Evolutionary conservation across 805 yeast genomes (phyloP).

Genomic region (Yarrowia bubula): DNA sequence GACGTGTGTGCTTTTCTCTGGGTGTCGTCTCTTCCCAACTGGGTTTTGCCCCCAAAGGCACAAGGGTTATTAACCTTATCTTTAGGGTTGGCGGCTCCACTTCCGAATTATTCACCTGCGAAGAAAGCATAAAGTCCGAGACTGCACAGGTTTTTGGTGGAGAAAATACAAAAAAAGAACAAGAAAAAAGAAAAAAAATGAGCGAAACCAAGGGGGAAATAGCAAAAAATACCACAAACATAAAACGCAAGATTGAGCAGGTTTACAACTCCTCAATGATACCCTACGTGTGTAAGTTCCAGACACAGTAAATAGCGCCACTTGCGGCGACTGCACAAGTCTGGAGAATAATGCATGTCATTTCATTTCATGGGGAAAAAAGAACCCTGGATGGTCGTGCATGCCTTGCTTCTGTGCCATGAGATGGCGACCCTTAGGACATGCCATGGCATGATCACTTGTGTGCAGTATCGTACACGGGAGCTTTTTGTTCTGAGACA

Average conservation of each 20-base stretch:
- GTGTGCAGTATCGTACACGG: background rate
- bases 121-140: background rate
- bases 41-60: conserved; percentile 12
- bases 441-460: background rate
- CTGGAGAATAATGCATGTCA: background rate
- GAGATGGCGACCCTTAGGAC: background rate
- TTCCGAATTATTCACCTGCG: background rate
- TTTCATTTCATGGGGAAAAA: background rate
- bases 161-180: background rate
- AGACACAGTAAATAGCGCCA: background rate
- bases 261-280: too few relatives aligned
- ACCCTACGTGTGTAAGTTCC: too few relatives aligned
- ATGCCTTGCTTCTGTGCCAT: background rate
- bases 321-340: background rate
- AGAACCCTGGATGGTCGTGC: background rate
- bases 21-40: background rate
- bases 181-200: background rate
- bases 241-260: too few relatives aligned
- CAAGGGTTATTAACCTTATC: background rate
- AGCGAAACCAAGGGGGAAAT: background rate
- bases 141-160: too few relatives aligned
- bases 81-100: conserved; percentile 22
- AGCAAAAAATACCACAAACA: background rate
- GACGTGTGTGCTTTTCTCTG: background rate
- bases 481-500: too few relatives aligned